phyloP scores from a whole-genome alignment of 1,284 basidiomycete species.

The Chondrostereum purpureum region DNA sequence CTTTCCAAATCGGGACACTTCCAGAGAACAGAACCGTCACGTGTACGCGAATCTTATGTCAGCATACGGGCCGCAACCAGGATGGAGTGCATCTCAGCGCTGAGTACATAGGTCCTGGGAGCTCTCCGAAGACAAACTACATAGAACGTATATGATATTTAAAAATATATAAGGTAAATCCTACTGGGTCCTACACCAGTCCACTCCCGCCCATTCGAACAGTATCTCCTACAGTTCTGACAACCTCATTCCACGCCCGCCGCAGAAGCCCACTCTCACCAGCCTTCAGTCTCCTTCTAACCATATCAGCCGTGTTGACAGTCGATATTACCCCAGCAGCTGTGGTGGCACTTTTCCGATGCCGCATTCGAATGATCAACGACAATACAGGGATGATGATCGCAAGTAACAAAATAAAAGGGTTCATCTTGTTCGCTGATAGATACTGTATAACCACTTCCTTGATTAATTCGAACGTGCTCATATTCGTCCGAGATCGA shows the following conservation, averaged over 20 bases:
- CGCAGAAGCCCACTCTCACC: conserved; percentile 27
- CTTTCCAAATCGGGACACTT: no score
- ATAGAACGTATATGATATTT: no score
- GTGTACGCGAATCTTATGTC: neutral
- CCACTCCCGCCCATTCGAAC: conserved; percentile 72
- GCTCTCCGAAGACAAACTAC: no score
- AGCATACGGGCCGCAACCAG: conserved; percentile 3
- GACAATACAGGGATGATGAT: conserved; percentile 55
- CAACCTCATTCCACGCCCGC: conserved; percentile 47
- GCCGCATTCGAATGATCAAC: conserved; percentile 42
- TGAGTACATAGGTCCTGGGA: no score
- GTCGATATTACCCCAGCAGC: conserved; percentile 14
- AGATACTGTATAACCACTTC: conserved; percentile 40
- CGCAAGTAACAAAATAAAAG: conserved; percentile 49
- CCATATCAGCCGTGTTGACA: conserved; percentile 49
- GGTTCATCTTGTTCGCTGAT: conserved; percentile 36
- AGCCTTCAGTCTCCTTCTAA: conserved; percentile 45
- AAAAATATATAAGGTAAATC: no score
- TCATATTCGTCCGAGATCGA: conserved; percentile 24
- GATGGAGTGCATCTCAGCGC: no score
- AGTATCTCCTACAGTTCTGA: conserved; percentile 56
- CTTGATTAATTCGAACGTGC: conserved; percentile 40
- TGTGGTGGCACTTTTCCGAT: conserved; percentile 27
- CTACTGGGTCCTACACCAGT: conserved; percentile 51
- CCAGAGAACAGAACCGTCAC: neutral